Conservation (phyloP, 768 basidiomycete genomes). For the Amanita molliuscula region DNA sequence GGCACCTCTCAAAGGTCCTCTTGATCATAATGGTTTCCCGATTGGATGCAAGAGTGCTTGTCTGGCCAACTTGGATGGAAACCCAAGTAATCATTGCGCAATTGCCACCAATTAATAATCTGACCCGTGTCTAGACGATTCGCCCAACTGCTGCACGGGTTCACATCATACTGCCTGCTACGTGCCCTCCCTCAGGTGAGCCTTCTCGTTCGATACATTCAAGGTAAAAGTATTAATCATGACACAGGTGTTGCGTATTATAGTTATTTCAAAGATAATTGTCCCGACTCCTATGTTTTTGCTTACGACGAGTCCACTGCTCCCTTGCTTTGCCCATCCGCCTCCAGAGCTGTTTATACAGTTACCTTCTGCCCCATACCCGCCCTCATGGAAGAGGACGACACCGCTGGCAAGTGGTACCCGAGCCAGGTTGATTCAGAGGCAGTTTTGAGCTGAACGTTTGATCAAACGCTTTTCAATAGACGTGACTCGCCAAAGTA, state of each 20-base stretch:
- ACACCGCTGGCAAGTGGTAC: no score
- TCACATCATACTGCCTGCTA: slow-evolving; percentile 35
- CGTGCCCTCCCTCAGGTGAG: slow-evolving; percentile 41
- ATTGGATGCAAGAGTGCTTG: slow-evolving; percentile 59
- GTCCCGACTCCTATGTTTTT: slow-evolving; percentile 40
- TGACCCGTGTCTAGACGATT: slow-evolving; percentile 30
- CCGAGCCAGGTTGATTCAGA: no score
- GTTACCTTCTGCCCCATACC: slow-evolving; percentile 34
- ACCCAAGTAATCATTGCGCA: no score
- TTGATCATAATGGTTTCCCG: slow-evolving; percentile 38
- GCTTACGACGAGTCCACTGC: slow-evolving; percentile 48
- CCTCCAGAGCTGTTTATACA: slow-evolving; percentile 32
- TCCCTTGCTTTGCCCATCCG: slow-evolving; percentile 38
- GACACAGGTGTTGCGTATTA: slow-evolving; percentile 16
- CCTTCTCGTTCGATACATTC: neutral
- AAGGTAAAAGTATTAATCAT: neutral
- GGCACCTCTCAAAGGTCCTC: slow-evolving; percentile 38
- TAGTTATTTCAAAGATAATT: slow-evolving; percentile 31
- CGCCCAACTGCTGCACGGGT: slow-evolving; percentile 58
- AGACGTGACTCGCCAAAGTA: no score
- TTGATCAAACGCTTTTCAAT: no score
- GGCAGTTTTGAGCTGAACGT: no score
- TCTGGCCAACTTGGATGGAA: slow-evolving; percentile 29
- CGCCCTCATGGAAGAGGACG: no score
- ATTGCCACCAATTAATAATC: no score